phyloP scores from a whole-genome alignment of 805 yeast species.

The Starmerella apicola region DNA sequence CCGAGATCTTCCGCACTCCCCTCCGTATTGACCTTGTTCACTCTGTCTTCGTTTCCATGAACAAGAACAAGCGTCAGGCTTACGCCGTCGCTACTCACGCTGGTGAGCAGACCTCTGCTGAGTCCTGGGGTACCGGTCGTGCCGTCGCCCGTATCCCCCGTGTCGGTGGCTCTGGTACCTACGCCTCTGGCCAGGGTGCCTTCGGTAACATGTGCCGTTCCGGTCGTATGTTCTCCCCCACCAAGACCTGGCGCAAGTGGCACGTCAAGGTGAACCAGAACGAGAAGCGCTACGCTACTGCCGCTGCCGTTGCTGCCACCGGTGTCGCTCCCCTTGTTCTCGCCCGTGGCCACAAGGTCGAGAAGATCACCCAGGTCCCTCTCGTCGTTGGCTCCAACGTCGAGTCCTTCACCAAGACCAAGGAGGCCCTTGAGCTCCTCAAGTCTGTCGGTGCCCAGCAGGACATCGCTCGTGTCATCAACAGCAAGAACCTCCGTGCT shows the following conservation, averaged over 20 bases:
- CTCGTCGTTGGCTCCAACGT: conserved; percentile 88
- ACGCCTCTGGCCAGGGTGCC: conserved; percentile 99
- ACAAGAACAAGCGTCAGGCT: conserved; percentile 99
- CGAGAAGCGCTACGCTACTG: conserved; percentile 99
- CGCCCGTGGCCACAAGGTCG: conserved; percentile 99
- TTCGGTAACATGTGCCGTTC: conserved; percentile 99
- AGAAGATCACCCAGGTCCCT: conserved; percentile 96
- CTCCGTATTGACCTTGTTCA: conserved; percentile 99
- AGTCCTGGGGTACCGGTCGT: conserved; percentile 99
- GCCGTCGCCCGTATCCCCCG: conserved; percentile 99
- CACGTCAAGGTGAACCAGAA: conserved; percentile 99
- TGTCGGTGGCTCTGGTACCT: conserved; percentile 99
- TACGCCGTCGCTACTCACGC: conserved; percentile 99
- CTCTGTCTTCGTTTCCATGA: conserved; percentile 94
- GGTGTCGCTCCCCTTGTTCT: conserved; percentile 95
- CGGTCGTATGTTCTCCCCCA: conserved; percentile 99
- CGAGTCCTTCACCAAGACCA: conserved; percentile 90
- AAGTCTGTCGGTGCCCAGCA: conserved; percentile 98
- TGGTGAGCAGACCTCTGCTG: conserved; percentile 99
- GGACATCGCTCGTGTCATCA: conserved; percentile 94
- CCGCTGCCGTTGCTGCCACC: conserved; percentile 98
- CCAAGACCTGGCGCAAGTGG: conserved; percentile 99
- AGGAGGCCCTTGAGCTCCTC: conserved; percentile 95
- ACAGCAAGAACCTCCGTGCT: conserved; percentile 97
- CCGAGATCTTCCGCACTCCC: conserved; percentile 99